These are phyloP conservation scores for Hymenoscyphus linearis DNA, from an alignment of 2,329 filamentous ascomycete species.

Conservation along the genomic window DNA sequence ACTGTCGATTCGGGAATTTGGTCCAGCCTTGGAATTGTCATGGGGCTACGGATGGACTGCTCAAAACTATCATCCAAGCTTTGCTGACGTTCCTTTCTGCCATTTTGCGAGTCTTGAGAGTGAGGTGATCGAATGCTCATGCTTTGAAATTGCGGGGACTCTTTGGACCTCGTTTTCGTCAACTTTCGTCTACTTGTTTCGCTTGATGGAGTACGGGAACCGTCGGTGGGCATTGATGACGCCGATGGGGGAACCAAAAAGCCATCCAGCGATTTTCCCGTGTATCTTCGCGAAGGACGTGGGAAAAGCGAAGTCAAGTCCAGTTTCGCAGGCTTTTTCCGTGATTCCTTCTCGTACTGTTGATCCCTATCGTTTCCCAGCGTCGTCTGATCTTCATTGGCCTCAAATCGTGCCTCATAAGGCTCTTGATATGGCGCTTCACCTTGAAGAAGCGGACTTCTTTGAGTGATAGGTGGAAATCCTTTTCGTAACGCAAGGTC, in stretches of 20 bases:
- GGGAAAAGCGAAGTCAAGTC: conserved; percentile 31
- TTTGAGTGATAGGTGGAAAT: conserved; percentile 27
- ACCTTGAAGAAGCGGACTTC: conserved; percentile 25
- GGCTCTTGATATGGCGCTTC: conserved; percentile 18
- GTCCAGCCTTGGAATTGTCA: conserved; percentile 20
- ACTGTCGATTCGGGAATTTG: conserved; percentile 26
- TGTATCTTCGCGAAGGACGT: conserved; percentile 16
- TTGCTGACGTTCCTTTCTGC: conserved; percentile 14
- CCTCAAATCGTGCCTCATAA: conserved; percentile 20
- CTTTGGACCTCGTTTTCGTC: conserved; percentile 24
- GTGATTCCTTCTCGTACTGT: conserved; percentile 13
- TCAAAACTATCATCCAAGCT: conserved; percentile 28
- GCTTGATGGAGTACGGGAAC: conserved; percentile 6
- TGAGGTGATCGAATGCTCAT: conserved; percentile 21
- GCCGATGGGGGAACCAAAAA: conserved; percentile 14
- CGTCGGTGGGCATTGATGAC: conserved; percentile 18
- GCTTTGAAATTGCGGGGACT: conserved; percentile 25
- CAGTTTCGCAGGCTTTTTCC: conserved; percentile 28
- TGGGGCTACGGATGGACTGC: conserved; percentile 10
- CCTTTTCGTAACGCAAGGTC: conserved; percentile 36
- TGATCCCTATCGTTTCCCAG: not conserved
- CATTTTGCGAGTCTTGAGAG: conserved; percentile 14
- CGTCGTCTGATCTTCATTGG: conserved; percentile 5
- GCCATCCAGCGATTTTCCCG: conserved; percentile 12
- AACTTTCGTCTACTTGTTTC: conserved; percentile 19